Percentiles rank a stretch among this genome's conserved stretches.
phyloP scores from a whole-genome alignment of 2,329 filamentous ascomycete genomes.

The Penicillium palitans region DNA sequence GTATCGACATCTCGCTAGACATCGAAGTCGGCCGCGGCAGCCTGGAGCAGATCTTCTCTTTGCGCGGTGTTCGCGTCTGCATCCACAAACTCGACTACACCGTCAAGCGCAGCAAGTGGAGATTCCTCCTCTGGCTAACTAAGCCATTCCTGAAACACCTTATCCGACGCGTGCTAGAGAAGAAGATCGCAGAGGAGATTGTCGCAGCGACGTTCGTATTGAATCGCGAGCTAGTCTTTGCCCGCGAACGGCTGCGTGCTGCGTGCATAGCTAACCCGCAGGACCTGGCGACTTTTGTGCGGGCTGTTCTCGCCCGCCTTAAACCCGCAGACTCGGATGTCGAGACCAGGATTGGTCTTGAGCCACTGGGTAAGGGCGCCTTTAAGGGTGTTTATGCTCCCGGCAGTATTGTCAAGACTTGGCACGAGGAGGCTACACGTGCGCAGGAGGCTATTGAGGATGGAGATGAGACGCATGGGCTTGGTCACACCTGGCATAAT shows the following conservation, averaged over 20 bases:
- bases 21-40: slow-evolving; percentile 77
- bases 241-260: slow-evolving; percentile 80
- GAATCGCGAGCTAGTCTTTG: slow-evolving; percentile 84
- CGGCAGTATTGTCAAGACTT: slow-evolving; percentile 84
- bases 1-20: slow-evolving; percentile 82
- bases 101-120: slow-evolving; percentile 68
- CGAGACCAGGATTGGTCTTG: slow-evolving; percentile 70
- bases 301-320: slow-evolving; percentile 75
- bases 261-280: slow-evolving; percentile 78
- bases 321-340: slow-evolving; percentile 75
- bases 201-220: slow-evolving; percentile 67
- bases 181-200: slow-evolving; percentile 71
- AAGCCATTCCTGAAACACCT: slow-evolving; percentile 82
- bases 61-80: slow-evolving; percentile 73
- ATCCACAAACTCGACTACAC: slow-evolving; percentile 86
- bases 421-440: slow-evolving; percentile 73
- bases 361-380: slow-evolving; percentile 60
- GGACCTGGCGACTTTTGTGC: slow-evolving; percentile 78
- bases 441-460: slow-evolving; percentile 75
- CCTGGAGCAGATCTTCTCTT: slow-evolving; percentile 76
- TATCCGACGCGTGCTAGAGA: slow-evolving; percentile 75
- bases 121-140: slow-evolving; percentile 75
- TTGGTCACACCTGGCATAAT: slow-evolving; percentile 68
- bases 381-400: slow-evolving; percentile 87
- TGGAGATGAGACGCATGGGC: slow-evolving; percentile 58